Evolutionary conservation across 1,284 basidiomycete genomes (phyloP).

Genomic region (Rhizopogon hawkerae): DNA sequence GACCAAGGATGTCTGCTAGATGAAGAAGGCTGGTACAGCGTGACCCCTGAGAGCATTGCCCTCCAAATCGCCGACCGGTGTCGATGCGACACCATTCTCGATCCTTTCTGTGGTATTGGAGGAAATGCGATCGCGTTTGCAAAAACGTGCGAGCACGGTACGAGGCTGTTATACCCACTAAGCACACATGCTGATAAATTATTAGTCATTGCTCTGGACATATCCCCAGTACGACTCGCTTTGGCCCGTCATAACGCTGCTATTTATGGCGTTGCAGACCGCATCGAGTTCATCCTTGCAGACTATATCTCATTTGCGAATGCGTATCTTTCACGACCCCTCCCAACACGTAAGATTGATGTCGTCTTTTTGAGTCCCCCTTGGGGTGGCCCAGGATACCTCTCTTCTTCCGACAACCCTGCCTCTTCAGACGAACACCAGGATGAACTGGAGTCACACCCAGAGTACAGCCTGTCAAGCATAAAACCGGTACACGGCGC

Average conservation of each 20-base stretch:
- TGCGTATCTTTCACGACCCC: slow-evolving; percentile 36
- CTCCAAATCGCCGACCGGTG: slow-evolving; percentile 88
- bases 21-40: slow-evolving; percentile 92
- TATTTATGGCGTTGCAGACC: slow-evolving; percentile 88
- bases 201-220: slow-evolving; percentile 91
- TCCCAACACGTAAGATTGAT: slow-evolving; percentile 50
- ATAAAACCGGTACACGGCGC: slow-evolving; percentile 76
- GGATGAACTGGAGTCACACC: slow-evolving; percentile 28
- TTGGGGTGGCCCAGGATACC: slow-evolving; percentile 81
- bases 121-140: slow-evolving; percentile 98
- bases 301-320: slow-evolving; percentile 80
- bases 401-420: slow-evolving; percentile 30
- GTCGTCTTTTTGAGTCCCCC: slow-evolving; percentile 89
- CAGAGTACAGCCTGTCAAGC: slow-evolving; percentile 60
- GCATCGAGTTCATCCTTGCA: slow-evolving; percentile 88
- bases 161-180: slow-evolving; percentile 15
- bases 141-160: slow-evolving; percentile 84
- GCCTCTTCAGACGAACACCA: slow-evolving; percentile 4
- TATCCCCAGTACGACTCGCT: slow-evolving; percentile 72
- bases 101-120: slow-evolving; percentile 96
- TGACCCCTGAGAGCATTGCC: slow-evolving; percentile 91
- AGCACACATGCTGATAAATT: slow-evolving; percentile 1
- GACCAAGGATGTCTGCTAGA: slow-evolving; percentile 73
- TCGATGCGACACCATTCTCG: slow-evolving; percentile 74
- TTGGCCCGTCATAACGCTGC: slow-evolving; percentile 88